A percentile compares a stretch with the other conserved stretches of the same genome.
phyloP scores from a whole-genome alignment of 495 filamentous ascomycete species.

The Aspergillus nanangensis region DNA sequence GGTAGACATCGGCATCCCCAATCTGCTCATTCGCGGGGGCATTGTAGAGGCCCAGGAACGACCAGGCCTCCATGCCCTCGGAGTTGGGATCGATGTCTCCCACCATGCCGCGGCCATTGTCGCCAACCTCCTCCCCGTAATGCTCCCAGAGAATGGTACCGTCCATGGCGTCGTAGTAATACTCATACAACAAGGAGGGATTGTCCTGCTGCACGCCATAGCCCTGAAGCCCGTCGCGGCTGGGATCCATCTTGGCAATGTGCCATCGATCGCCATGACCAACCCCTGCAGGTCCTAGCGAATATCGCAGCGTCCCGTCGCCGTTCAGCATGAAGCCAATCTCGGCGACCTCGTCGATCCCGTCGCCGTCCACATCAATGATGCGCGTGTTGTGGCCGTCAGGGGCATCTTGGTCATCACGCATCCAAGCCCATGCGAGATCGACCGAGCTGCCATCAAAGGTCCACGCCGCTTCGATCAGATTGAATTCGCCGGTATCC shows the following conservation, averaged over 20 bases:
- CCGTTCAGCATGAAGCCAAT: constrained; percentile 7
- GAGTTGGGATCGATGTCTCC: constrained; percentile 3
- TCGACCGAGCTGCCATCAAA: background rate
- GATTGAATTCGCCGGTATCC: background rate
- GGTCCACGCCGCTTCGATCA: background rate
- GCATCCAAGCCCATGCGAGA: background rate
- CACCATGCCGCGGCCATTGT: constrained; percentile 2
- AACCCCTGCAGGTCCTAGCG: background rate
- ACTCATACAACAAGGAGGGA: background rate
- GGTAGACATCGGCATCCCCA: background rate
- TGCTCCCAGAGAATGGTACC: constrained; percentile 3
- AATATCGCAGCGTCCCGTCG: background rate
- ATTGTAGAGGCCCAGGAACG: constrained; percentile 1
- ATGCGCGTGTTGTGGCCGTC: constrained; percentile 9
- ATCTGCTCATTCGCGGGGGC: background rate
- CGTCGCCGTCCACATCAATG: constrained; percentile 7
- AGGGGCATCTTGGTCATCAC: background rate
- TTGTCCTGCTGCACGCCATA: constrained; percentile 7
- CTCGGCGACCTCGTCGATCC: constrained; percentile 3
- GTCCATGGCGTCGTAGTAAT: constrained; percentile 5
- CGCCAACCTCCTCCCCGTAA: background rate
- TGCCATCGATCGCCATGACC: constrained; percentile 5
- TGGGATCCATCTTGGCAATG: constrained; percentile 3
- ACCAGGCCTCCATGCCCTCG: constrained; percentile 1
- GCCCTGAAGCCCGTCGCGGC: constrained; percentile 2